These are phyloP conservation scores for Trichophyton benhamiae DNA, from an alignment of 2,329 filamentous ascomycete species.

Conservation along the genomic window DNA sequence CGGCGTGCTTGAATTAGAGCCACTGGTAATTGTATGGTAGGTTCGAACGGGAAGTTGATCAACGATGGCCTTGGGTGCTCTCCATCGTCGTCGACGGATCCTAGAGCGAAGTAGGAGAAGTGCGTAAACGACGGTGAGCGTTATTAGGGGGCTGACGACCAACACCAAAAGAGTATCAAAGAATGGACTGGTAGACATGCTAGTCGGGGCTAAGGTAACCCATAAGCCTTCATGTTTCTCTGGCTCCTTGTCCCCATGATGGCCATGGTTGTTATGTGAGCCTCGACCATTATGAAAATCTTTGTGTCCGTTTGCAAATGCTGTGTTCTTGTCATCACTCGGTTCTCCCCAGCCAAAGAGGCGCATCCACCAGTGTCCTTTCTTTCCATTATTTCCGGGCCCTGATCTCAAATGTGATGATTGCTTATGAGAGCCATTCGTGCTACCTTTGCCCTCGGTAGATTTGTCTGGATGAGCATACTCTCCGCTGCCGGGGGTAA, in stretches of 20 bases:
- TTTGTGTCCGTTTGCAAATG: conserved; percentile 3
- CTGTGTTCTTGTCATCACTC: background rate
- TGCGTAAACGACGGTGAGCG: conserved; percentile 82
- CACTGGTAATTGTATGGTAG: conserved; percentile 69
- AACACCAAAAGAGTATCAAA: conserved; percentile 93
- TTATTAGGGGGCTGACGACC: conserved; percentile 88
- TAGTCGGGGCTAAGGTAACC: conserved; percentile 91
- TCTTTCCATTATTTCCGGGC: background rate
- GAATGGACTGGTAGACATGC: conserved; percentile 77
- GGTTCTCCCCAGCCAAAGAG: conserved; percentile 22
- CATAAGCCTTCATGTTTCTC: conserved; percentile 63
- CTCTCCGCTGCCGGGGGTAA: conserved; percentile 60
- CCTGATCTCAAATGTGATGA: background rate
- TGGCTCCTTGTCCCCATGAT: background rate
- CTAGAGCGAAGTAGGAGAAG: conserved; percentile 76
- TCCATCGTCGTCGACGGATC: conserved; percentile 80
- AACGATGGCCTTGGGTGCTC: conserved; percentile 93
- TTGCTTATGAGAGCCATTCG: conserved; percentile 4
- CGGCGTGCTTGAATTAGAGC: conserved; percentile 45
- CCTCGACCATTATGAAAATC: conserved; percentile 7
- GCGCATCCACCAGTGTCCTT: conserved; percentile 25
- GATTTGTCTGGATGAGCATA: conserved; percentile 41
- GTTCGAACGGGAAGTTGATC: conserved; percentile 89
- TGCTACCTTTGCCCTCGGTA: conserved; percentile 11
- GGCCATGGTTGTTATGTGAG: conserved; percentile 2